Base-by-base conservation (phyloP, 2,329 filamentous ascomycete species). In the Atkinsonella hypoxylon region DNA sequence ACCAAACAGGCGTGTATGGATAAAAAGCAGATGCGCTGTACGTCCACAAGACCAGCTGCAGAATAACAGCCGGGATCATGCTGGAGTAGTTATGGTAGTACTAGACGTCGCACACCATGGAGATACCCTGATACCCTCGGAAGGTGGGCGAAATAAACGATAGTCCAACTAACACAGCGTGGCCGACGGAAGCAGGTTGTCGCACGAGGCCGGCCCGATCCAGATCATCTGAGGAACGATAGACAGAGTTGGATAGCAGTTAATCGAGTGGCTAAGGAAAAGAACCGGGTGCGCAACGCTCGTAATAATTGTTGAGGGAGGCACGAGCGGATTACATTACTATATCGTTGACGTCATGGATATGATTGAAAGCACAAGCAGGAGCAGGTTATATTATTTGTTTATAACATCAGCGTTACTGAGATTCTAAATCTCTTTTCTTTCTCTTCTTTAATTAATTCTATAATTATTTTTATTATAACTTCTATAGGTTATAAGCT, bases 1-100 rank as follows among this genome's bases (percentile, higher is more conserved):
- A 55, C 67, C 67, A 70, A 50, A 52, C 51, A 9, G 73, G 72
- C 20, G 59, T 61, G 59, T 69, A 77, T 4, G 71, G 71, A 46
- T 64, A 74, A 59, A 79, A 76, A 48, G 76, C 76, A 48, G 70
- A 62, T 50, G 67, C 67, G 47, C 67, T 62, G 39, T 70, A 64
- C 50, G 69, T 65, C 65, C 71, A 77, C 60, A 78, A 59, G 57
- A 72, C 68, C 60, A 79, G 61, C 59, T 72, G 71, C 53, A 73
- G 58, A 53, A 69, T 48, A 42, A 62, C 54, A 49, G 60, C 56
- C 47, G 66, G 59, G 55, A 67, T 67, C 74, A 77, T 77, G 54
- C 56, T 65, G 64, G 47, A 44, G 49, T 13, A 39, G 45, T 42
- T 30, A 48, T 51, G 38, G 8, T 45, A 50, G 43, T 32, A 22